Evolutionary conservation across 257 asterid genomes (phyloP).

Genomic region (Solanum rostratum): DNA sequence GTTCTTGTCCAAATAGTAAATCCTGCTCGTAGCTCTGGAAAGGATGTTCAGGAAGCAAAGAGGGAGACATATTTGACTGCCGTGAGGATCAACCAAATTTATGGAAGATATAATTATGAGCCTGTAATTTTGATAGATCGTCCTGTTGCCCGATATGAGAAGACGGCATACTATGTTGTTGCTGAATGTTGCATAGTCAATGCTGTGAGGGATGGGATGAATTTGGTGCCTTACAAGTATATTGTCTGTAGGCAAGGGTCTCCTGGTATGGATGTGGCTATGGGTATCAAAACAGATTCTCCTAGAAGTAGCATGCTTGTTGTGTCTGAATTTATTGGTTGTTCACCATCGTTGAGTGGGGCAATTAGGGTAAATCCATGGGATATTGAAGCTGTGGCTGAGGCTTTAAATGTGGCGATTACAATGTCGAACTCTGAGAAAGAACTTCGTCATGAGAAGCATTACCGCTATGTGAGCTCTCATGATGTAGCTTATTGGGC

Average conservation of each 20-base stretch:
- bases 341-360: constrained; percentile 94
- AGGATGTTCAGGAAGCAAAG: constrained; percentile 78
- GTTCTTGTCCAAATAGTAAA: constrained; percentile 82
- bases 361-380: constrained; percentile 92
- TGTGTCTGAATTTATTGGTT: constrained; percentile 85
- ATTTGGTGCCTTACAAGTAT: constrained; percentile 83
- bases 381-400: constrained; percentile 84
- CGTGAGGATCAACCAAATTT: constrained; percentile 49
- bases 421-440: constrained; percentile 60
- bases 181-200: constrained; percentile 94
- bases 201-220: constrained; percentile 96
- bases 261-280: constrained; percentile 30
- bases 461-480: constrained; percentile 75
- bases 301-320: constrained; percentile 74
- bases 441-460: constrained; percentile 77
- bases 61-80: constrained; percentile 62
- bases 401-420: constrained; percentile 59
- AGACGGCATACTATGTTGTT: constrained; percentile 78
- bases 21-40: constrained; percentile 90
- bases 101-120: constrained; percentile 42
- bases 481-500: constrained; percentile 94
- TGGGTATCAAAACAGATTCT: constrained; percentile 28
- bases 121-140: constrained; percentile 78
- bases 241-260: constrained; percentile 85
- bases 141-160: constrained; percentile 63